Evolutionary conservation across 169 alveolate genomes (phyloP).

Genomic region (Plasmodium malariae): DNA sequence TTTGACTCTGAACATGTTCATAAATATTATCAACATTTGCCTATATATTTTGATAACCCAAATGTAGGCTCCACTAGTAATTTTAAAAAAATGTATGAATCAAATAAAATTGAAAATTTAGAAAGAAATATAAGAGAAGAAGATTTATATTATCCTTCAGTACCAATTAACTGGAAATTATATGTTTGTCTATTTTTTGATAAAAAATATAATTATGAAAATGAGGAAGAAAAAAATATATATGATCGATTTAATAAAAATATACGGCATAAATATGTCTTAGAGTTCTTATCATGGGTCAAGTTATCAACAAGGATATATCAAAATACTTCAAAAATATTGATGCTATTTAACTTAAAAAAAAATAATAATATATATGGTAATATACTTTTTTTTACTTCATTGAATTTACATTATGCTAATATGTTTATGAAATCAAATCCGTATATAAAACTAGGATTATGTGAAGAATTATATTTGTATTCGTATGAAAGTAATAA

Average conservation of each 20-base stretch:
- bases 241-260: conserved; percentile 50
- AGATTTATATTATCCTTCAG: conserved; percentile 78
- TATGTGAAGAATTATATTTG: conserved; percentile 69
- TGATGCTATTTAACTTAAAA: conserved; percentile 58
- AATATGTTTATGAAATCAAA: conserved; percentile 66
- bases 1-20: conserved; percentile 28
- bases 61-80: conserved; percentile 1
- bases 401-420: conserved; percentile 79
- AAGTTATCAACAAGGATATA: conserved; percentile 77
- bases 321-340: conserved; percentile 71
- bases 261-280: conserved; percentile 69
- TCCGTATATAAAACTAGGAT: conserved; percentile 77
- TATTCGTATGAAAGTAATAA: conserved; percentile 55
- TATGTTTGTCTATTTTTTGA: conserved; percentile 72
- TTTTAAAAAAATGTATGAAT: conserved; percentile 34
- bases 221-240: conserved; percentile 18
- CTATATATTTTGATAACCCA: conserved; percentile 22
- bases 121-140: conserved; percentile 78
- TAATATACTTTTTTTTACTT: conserved; percentile 72
- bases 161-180: conserved; percentile 78
- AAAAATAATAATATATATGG: conserved; percentile 55
- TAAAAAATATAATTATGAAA: conserved; percentile 69
- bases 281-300: conserved; percentile 77
- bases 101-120: conserved; percentile 68
- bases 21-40: conserved; percentile 49